phyloP scores from a whole-genome alignment of 73 alveolate species.

The Paramecium pentaurelia region DNA sequence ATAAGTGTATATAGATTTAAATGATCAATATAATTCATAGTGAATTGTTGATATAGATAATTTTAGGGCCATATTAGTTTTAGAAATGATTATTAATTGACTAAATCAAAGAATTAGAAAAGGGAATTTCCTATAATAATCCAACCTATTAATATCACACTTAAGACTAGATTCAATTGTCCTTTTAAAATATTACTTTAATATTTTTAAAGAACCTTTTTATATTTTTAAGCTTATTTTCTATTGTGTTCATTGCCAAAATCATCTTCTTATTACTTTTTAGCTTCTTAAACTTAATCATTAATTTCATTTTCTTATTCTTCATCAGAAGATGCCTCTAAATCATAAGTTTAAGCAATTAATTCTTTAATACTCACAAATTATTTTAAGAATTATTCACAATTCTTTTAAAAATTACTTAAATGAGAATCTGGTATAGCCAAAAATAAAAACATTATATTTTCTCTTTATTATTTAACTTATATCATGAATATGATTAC shows the following conservation, averaged over 20 bases:
- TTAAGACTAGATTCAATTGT: neutral
- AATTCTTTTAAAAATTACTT: neutral
- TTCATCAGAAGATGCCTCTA: slow-evolving; percentile 8
- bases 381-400: slow-evolving; percentile 37
- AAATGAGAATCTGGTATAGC: slow-evolving; percentile 44
- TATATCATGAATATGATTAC: neutral
- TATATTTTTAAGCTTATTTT: neutral
- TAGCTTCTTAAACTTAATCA: neutral
- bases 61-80: neutral
- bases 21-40: neutral
- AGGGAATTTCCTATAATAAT: neutral
- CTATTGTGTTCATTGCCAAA: neutral
- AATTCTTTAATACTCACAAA: slow-evolving; percentile 32
- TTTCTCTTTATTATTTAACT: slow-evolving; percentile 47
- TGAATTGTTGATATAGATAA: neutral
- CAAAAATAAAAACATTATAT: slow-evolving; percentile 35
- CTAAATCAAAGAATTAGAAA: neutral
- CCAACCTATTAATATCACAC: neutral
- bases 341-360: neutral
- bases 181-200: neutral
- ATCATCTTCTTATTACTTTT: slow-evolving; percentile 8
- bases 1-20: neutral
- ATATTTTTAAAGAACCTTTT: slow-evolving; percentile 13
- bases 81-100: neutral
- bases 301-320: neutral